These are phyloP conservation scores for Neurospora sp. DNA, from an alignment of 495 filamentous ascomycete species.

Conservation along the genomic window DNA sequence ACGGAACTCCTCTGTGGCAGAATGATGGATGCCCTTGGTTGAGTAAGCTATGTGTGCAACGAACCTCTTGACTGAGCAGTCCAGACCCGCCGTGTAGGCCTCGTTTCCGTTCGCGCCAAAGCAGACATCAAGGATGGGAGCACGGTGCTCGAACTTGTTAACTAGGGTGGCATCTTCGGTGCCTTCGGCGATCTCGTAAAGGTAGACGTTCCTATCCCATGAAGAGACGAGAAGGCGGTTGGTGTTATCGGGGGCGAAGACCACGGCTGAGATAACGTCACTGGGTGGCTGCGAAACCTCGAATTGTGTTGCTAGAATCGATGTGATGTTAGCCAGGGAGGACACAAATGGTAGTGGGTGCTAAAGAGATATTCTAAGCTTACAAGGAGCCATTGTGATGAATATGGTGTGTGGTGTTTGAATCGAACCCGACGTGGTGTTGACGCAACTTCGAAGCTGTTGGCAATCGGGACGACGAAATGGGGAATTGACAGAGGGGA, in stretches of 20 bases:
- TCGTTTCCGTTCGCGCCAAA: conserved; percentile 73
- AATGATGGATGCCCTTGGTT: neutral
- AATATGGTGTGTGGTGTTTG: neutral
- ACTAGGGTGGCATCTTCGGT: conserved; percentile 52
- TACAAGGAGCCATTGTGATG: conserved; percentile 32
- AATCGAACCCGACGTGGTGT: neutral
- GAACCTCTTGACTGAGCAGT: conserved; percentile 72
- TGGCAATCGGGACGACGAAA: neutral
- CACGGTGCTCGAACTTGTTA: conserved; percentile 67
- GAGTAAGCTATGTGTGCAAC: neutral
- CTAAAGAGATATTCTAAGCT: neutral
- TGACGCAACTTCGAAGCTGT: neutral
- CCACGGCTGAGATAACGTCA: conserved; percentile 79
- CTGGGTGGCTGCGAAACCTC: conserved; percentile 68
- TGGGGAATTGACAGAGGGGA: neutral
- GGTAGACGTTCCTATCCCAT: conserved; percentile 87
- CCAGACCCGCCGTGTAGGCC: conserved; percentile 76
- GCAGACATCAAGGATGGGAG: conserved; percentile 84
- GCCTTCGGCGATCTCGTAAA: conserved; percentile 60
- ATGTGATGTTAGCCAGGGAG: neutral
- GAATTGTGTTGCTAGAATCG: conserved; percentile 45
- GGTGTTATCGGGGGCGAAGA: conserved; percentile 62
- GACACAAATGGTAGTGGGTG: neutral
- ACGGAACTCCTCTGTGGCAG: neutral
- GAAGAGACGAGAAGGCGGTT: conserved; percentile 77